Base-by-base conservation (phyloP, 2,329 filamentous ascomycete species). In the Arthrobotrys iridis region DNA sequence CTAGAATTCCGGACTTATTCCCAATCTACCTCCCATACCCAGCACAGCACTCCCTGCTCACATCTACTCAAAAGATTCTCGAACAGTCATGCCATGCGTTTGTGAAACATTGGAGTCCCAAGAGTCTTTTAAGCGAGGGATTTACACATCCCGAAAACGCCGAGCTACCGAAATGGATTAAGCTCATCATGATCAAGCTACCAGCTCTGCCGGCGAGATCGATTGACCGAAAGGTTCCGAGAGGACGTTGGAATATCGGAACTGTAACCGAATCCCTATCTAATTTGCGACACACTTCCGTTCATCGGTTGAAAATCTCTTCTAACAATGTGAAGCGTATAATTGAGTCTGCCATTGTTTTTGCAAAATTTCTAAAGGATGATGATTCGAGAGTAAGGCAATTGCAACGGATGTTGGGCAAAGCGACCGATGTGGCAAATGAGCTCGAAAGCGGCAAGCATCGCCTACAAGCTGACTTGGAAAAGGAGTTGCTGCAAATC, bases 21-120 rank as follows among this genome's bases (percentile, higher is more conserved):
- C 28, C 28, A 37, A 30, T 43, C 2, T 60, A 55, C 8, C 28
- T 62, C 1, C 37, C 48, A n/a, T 55, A 58, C n/a, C 50, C 41
- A 6, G 26, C 26, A 15, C 70, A 67, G 30, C 70, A 65, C 10
- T 15, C n/a, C 13, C 24, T 67, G 15, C 15, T 62, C 8, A 67
- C 43, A 4, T 37, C 43, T 41, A 28, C 55, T 4, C 70, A 66
- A 33, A 15, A 4, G n/a, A 40, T 67, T 20, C 70, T 74, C 0
- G 70, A 74, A 35, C 15, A 67, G 11, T 45, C 35, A 3, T 67
- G 70, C 35, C 59, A 60, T 22, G 15, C 59, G 8, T 74, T 74
- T 28, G 33, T 62, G 13, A 26, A 24, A 26, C 46, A 37, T 30
- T 75, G 63, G 52, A 3, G 15, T 1, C 52, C 52, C 4, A 24